Conservation (phyloP, 75 land plant species). For the Gnetum montanum region DNA sequence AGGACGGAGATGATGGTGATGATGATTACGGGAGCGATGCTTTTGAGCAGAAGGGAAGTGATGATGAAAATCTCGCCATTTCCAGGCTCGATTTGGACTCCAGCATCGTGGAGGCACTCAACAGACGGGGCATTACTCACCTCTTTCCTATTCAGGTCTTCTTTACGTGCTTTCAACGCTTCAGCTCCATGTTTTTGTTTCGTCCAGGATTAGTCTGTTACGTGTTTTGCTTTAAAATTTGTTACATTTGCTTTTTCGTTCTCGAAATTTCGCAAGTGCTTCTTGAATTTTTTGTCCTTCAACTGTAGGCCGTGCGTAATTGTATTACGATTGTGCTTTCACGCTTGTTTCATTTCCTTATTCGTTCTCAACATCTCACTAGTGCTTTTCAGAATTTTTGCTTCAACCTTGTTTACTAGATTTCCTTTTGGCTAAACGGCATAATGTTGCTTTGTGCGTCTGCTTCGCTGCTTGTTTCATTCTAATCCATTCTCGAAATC, state of each 20-base stretch:
- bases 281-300: background rate
- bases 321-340: too few species aligned
- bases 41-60: conserved; percentile 9
- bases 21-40: conserved; percentile 3
- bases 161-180: background rate
- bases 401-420: too few species aligned
- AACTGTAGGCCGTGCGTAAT: background rate
- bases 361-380: too few species aligned
- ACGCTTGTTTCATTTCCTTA: too few species aligned
- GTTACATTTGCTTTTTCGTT: background rate
- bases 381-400: too few species aligned
- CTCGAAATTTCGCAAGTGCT: background rate
- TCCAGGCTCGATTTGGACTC: conserved; percentile 43
- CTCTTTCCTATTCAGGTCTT: conserved; percentile 91
- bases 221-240: background rate
- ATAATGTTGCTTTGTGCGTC: too few species aligned
- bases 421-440: too few species aligned
- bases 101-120: conserved; percentile 52
- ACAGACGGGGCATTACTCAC: conserved; percentile 69
- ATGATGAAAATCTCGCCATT: conserved; percentile 49
- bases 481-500: too few species aligned
- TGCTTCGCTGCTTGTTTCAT: too few species aligned
- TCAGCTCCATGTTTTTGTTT: background rate
- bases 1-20: conserved; percentile 7
- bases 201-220: background rate